Conservation (phyloP, 306 rosid genomes). For the Acacia melanoxylon region DNA sequence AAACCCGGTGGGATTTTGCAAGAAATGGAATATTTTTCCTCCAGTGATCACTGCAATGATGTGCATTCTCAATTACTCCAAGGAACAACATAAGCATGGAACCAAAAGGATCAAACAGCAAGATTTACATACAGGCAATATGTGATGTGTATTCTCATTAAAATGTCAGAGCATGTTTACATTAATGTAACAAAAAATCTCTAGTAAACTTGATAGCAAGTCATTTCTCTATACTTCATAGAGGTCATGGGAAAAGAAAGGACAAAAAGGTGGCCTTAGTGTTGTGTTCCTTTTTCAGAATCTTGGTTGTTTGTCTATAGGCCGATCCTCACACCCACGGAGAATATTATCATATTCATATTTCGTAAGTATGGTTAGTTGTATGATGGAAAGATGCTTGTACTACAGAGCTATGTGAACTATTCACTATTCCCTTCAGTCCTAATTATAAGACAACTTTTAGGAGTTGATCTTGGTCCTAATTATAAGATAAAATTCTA, state of each 20-base stretch:
- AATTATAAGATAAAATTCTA: no score
- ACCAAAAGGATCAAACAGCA: conserved; percentile 27
- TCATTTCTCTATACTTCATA: not conserved
- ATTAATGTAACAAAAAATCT: not conserved
- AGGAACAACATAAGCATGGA: conserved; percentile 24
- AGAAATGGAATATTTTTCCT: conserved; percentile 79
- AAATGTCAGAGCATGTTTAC: not conserved
- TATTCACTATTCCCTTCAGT: no score
- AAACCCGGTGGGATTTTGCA: conserved; percentile 77
- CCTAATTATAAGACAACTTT: no score
- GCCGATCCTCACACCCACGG: not conserved
- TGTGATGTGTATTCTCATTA: not conserved
- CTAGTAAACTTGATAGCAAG: not conserved
- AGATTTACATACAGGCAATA: conserved; percentile 15
- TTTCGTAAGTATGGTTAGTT: conserved; percentile 5
- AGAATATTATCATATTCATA: conserved; percentile 3
- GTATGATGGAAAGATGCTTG: not conserved
- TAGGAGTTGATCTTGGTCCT: no score
- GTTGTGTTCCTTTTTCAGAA: not conserved
- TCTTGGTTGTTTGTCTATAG: not conserved
- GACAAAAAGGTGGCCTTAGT: not conserved
- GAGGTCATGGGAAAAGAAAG: not conserved
- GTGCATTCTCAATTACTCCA: conserved; percentile 30
- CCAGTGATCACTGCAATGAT: conserved; percentile 91
- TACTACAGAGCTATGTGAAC: not conserved